phyloP scores from a whole-genome alignment of 176 grass and related monocot species.

The Cocos nucifera region DNA sequence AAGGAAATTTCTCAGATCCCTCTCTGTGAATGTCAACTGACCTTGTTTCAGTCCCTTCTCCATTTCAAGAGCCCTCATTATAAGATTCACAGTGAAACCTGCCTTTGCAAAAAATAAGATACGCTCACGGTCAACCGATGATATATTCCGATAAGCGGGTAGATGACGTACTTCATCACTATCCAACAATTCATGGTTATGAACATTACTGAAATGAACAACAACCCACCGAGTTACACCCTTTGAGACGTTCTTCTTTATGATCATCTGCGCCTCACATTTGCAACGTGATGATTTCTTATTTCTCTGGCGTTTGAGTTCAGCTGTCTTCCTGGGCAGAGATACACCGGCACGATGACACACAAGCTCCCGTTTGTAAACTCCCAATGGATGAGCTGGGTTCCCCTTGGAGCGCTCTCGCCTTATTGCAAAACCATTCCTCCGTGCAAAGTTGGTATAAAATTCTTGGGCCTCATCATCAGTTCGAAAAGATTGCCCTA shows the following conservation, averaged over 20 bases:
- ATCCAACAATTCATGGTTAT: conserved; percentile 49
- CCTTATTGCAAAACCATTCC: conserved; percentile 39
- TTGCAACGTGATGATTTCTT: conserved; percentile 43
- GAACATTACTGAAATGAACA: conserved; percentile 40
- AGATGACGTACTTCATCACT: conserved; percentile 33
- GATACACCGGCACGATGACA: conserved; percentile 43
- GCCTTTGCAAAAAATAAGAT: conserved; percentile 35
- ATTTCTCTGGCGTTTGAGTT: conserved; percentile 39
- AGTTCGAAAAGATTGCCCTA: conserved; percentile 37
- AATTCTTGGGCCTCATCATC: conserved; percentile 41
- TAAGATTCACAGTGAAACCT: conserved; percentile 38
- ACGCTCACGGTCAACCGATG: conserved; percentile 28
- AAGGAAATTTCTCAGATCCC: conserved; percentile 45
- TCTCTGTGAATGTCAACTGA: conserved; percentile 37
- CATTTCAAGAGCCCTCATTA: conserved; percentile 32
- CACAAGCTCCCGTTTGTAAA: conserved; percentile 45
- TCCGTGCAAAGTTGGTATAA: conserved; percentile 39
- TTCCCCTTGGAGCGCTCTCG: conserved; percentile 49
- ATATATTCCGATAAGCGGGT: conserved; percentile 46
- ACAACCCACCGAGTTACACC: conserved; percentile 27
- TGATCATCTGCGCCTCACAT: conserved; percentile 49
- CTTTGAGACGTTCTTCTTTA: conserved; percentile 47
- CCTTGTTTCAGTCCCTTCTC: conserved; percentile 34
- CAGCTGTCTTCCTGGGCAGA: conserved; percentile 29
- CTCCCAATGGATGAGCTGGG: conserved; percentile 33